Evolutionary conservation across 306 rosid genomes (phyloP).

Genomic region (Datisca glomerata): DNA sequence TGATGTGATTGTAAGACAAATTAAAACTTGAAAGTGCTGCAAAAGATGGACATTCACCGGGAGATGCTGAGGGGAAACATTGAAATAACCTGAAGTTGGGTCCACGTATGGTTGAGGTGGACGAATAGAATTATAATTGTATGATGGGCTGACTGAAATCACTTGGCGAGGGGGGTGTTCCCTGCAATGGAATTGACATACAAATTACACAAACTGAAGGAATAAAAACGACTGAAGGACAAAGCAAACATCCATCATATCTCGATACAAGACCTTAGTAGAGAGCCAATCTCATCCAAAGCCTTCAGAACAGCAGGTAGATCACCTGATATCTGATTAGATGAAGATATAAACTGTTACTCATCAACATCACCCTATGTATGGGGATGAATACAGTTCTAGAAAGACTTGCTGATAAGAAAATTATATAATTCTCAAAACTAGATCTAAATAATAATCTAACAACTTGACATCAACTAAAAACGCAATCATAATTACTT

Average conservation of each 20-base stretch:
- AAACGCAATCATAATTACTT: not conserved
- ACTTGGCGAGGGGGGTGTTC: constrained; percentile 87
- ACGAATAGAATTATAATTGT: constrained; percentile 55
- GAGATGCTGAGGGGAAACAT: constrained; percentile 26
- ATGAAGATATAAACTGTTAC: not conserved
- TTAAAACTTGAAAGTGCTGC: constrained; percentile 54
- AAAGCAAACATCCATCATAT: not conserved
- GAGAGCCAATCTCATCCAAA: constrained; percentile 78
- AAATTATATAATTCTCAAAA: no score
- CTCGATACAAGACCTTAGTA: constrained; percentile 46
- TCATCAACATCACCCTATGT: no score
- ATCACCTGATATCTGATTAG: constrained; percentile 68
- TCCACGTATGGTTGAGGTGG: constrained; percentile 57
- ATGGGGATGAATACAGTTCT: no score
- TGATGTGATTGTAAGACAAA: constrained; percentile 85
- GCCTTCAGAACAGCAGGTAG: constrained; percentile 71
- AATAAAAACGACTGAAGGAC: constrained; percentile 8
- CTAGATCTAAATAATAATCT: not conserved
- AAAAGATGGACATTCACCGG: constrained; percentile 28
- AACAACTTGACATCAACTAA: not conserved
- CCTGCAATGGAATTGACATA: constrained; percentile 27
- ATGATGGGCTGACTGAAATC: constrained; percentile 81
- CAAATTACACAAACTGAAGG: constrained; percentile 6
- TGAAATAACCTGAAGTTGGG: constrained; percentile 85
- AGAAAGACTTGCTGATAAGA: no score